Evolutionary conservation across 2,329 filamentous ascomycete genomes (phyloP).

Genomic region (Cadophora luteo-olivacea): DNA sequence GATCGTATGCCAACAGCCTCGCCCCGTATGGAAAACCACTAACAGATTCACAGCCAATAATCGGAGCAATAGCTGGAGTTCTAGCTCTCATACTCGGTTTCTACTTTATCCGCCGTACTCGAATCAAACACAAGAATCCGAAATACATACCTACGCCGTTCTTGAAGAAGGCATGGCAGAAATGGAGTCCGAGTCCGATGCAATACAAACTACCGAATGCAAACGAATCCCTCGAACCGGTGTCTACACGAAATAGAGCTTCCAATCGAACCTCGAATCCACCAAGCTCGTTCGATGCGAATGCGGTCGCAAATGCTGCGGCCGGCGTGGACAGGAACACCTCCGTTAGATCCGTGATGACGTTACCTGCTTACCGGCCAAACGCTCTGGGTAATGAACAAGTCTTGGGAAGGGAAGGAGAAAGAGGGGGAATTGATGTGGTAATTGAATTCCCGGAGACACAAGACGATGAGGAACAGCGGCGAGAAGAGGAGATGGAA

Average conservation of each 20-base stretch:
- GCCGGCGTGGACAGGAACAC: constrained; percentile 76
- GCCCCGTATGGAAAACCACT: not conserved
- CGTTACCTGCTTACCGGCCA: constrained; percentile 82
- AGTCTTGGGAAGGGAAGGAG: constrained; percentile 86
- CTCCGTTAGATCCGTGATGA: constrained; percentile 92
- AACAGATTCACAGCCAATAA: constrained; percentile 21
- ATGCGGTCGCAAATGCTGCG: constrained; percentile 21
- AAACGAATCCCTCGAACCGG: constrained; percentile 49
- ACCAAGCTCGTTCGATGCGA: constrained; percentile 28
- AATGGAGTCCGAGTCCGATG: constrained; percentile 50
- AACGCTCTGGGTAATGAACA: constrained; percentile 78
- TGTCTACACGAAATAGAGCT: constrained; percentile 40
- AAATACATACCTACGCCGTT: constrained; percentile 57
- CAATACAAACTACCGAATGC: constrained; percentile 38
- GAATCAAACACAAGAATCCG: constrained; percentile 52
- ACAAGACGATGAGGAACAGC: constrained; percentile 75
- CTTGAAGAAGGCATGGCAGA: constrained; percentile 58
- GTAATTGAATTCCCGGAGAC: constrained; percentile 87
- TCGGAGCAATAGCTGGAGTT: constrained; percentile 30
- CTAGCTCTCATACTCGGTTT: constrained; percentile 33
- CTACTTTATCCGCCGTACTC: constrained; percentile 47
- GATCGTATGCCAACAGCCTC: constrained; percentile 20
- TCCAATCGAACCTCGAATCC: constrained; percentile 23
- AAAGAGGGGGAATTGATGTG: constrained; percentile 88
- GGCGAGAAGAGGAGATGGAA: constrained; percentile 92